These are phyloP conservation scores for Neurospora tetraspora DNA, from an alignment of 495 filamentous ascomycete species.

Conservation along the genomic window DNA sequence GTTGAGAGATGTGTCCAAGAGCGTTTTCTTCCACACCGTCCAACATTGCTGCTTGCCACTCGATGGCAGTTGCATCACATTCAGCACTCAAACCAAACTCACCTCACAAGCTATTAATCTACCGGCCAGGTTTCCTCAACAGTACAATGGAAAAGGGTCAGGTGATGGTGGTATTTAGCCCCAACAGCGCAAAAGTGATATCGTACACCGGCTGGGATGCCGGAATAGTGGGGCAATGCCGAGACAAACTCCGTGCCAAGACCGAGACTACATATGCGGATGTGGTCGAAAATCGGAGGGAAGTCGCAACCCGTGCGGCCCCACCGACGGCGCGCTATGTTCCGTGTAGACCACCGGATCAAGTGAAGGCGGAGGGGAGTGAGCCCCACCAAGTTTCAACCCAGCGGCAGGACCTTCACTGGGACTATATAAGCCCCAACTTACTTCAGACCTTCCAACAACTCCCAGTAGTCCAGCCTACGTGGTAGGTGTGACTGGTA, in stretches of 20 bases:
- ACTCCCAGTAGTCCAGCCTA: too few relatives aligned
- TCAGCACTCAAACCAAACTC: neutral
- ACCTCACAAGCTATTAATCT: neutral
- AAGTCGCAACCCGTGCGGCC: neutral
- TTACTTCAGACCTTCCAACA: too few relatives aligned
- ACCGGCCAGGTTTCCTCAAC: too few relatives aligned
- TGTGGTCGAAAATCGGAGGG: neutral
- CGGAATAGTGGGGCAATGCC: neutral
- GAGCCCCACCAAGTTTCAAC: too few relatives aligned
- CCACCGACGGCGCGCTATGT: neutral
- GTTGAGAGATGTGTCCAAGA: neutral
- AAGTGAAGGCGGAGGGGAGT: too few relatives aligned
- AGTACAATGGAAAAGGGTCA: neutral
- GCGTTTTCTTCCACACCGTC: neutral
- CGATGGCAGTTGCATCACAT: neutral
- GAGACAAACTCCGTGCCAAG: neutral
- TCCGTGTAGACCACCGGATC: too few relatives aligned
- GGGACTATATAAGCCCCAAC: too few relatives aligned
- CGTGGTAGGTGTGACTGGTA: too few relatives aligned
- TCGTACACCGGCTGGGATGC: neutral
- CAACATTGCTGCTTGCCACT: neutral
- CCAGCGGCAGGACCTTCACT: too few relatives aligned
- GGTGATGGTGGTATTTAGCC: neutral
- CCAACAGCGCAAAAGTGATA: neutral
- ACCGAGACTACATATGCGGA: neutral